A percentile compares a stretch with the other conserved stretches of the same genome.
Conservation (phyloP, 2,329 filamentous ascomycete genomes). For the Myriosclerotinia curreyana region DNA sequence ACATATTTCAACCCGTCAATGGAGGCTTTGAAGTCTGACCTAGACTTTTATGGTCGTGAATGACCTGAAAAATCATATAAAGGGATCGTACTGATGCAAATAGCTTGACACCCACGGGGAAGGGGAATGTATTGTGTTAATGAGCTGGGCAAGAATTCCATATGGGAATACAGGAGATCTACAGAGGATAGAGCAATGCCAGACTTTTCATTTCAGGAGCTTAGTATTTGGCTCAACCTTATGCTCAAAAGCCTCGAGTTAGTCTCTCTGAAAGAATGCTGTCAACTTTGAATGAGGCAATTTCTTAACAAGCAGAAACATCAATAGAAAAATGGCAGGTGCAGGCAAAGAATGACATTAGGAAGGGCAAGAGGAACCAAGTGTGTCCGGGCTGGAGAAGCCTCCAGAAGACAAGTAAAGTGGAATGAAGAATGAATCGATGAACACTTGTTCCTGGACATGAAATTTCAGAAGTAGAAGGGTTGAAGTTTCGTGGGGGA, state of each 20-base stretch:
- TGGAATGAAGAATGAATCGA: neutral
- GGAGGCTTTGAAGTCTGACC: neutral
- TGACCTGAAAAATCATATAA: neutral
- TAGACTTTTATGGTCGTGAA: neutral
- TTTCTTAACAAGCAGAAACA: neutral
- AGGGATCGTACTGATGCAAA: neutral
- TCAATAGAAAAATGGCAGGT: neutral
- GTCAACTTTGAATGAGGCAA: neutral
- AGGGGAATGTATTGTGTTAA: neutral
- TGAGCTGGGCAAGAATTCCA: neutral
- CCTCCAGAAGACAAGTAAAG: neutral
- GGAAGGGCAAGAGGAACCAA: neutral
- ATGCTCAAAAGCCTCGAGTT: neutral
- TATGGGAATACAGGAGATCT: neutral
- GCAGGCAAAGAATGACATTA: neutral
- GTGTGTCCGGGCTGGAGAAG: neutral
- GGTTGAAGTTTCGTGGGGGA: neutral
- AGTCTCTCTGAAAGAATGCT: neutral
- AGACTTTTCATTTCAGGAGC: neutral
- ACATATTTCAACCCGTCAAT: neutral
- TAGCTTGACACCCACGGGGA: neutral
- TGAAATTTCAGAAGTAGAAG: neutral
- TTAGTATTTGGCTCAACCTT: neutral
- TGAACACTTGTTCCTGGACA: conserved; percentile 1
- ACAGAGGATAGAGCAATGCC: neutral